Evolutionary conservation across 257 asterid genomes (phyloP).

Genomic region (Fraxinus quadrangulata): DNA sequence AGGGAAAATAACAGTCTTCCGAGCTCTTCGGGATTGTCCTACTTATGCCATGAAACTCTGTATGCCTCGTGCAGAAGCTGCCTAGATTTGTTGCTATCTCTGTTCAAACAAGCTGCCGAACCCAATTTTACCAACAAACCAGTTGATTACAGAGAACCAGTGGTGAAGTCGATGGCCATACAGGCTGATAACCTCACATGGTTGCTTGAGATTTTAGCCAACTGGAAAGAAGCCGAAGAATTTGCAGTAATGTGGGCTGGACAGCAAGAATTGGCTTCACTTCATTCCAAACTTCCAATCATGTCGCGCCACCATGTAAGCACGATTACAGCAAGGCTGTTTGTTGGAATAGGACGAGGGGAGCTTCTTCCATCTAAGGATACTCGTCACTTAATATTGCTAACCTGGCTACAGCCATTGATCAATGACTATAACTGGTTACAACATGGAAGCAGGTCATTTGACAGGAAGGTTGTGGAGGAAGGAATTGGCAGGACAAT

Average conservation of each 20-base stretch:
- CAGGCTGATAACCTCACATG: conserved; percentile 82
- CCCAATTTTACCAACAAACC: conserved; percentile 36
- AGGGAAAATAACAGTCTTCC: conserved; percentile 60
- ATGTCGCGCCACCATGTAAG: conserved; percentile 71
- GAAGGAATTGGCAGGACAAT: conserved; percentile 93
- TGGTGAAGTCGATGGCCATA: conserved; percentile 44
- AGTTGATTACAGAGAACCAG: conserved; percentile 39
- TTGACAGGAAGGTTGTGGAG: conserved; percentile 81
- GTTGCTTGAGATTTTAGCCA: conserved; percentile 79
- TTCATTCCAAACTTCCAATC: conserved; percentile 54
- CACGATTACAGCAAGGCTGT: conserved; percentile 65
- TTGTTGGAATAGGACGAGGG: conserved; percentile 89
- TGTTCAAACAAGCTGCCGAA: conserved; percentile 72
- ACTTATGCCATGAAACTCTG: conserved; percentile 60
- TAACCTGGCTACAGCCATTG: conserved; percentile 84
- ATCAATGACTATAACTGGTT: conserved; percentile 85
- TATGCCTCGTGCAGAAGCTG: conserved; percentile 65
- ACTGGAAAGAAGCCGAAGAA: conserved; percentile 70
- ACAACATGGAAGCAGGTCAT: conserved; percentile 76
- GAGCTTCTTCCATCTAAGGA: conserved; percentile 83
- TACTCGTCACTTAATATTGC: conserved; percentile 58
- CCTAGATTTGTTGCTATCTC: conserved; percentile 48
- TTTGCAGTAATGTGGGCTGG: conserved; percentile 75
- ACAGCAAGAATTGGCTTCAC: conserved; percentile 62
- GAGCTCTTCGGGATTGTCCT: conserved; percentile 55